Evolutionary conservation across 1,284 basidiomycete species (phyloP).

Genomic region (Naganishia albida): DNA sequence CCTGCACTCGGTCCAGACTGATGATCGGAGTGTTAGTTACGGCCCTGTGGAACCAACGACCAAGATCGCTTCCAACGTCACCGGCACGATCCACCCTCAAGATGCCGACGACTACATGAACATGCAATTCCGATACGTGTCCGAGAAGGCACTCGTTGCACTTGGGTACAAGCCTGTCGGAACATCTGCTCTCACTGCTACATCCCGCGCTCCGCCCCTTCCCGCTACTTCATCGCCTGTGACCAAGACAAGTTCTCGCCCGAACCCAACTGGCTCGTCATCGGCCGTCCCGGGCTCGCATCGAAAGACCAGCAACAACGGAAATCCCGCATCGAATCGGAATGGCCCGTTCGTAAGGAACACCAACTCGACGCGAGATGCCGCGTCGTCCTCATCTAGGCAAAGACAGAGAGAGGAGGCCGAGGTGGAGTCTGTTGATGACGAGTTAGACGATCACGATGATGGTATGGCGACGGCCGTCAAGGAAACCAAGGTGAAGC

Average conservation of each 20-base stretch:
- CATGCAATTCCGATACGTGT: conserved; percentile 9
- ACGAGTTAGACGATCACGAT: background rate
- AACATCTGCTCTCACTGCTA: background rate
- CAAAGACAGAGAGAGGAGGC: background rate
- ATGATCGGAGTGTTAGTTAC: background rate
- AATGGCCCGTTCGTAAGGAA: no score
- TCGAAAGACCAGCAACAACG: no score
- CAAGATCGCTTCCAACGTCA: conserved; percentile 3
- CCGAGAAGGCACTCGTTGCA: background rate
- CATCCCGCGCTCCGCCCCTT: background rate
- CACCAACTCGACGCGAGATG: no score
- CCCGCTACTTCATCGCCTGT: background rate
- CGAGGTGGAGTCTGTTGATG: background rate
- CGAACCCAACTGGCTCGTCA: no score
- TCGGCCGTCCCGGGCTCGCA: no score
- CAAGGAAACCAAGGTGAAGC: background rate
- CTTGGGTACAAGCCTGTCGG: background rate
- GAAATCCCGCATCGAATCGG: no score
- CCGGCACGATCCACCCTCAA: background rate
- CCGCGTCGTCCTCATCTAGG: no score
- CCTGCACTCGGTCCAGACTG: background rate
- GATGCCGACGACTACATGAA: background rate
- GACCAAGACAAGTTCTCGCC: no score
- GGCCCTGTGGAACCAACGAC: conserved; percentile 1
- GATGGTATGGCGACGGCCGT: background rate